A percentile compares a stretch with the other conserved stretches of the same genome.
phyloP scores from a whole-genome alignment of 768 basidiomycete genomes.

The Mycena belliarum region DNA sequence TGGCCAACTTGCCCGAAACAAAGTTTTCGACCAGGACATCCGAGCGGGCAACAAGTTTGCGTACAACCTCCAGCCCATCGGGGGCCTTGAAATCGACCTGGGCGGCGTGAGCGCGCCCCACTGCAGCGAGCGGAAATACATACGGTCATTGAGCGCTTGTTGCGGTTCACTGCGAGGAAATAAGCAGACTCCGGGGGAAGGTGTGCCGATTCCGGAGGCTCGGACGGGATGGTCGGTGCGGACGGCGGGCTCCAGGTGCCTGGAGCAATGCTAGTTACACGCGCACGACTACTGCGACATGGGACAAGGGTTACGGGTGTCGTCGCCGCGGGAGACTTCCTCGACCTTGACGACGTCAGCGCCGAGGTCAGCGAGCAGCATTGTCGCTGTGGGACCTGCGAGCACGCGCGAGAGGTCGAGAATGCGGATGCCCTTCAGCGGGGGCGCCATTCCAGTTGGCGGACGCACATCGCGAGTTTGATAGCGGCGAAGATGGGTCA shows the following conservation, averaged over 20 bases:
- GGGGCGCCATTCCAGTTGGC: conserved; percentile 63
- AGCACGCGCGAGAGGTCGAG: conserved; percentile 88
- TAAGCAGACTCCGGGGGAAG: conserved; percentile 92
- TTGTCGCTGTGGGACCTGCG: conserved; percentile 90
- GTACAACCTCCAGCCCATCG: conserved; percentile 75
- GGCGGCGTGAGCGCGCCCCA: background rate
- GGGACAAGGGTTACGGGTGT: conserved; percentile 63
- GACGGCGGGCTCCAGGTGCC: conserved; percentile 70
- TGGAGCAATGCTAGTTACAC: conserved; percentile 26
- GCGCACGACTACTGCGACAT: background rate
- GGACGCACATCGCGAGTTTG: conserved; percentile 10
- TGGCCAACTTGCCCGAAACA: conserved; percentile 79
- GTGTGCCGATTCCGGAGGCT: conserved; percentile 55
- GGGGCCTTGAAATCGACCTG: conserved; percentile 70
- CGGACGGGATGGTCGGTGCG: conserved; percentile 48
- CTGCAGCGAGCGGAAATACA: background rate
- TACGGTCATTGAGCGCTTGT: conserved; percentile 86
- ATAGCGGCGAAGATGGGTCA: conserved; percentile 10
- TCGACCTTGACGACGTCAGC: conserved; percentile 96
- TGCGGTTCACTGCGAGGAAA: conserved; percentile 86
- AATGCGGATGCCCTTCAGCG: conserved; percentile 78
- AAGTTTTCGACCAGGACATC: conserved; percentile 93
- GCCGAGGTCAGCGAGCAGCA: conserved; percentile 90
- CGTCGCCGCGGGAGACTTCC: conserved; percentile 79
- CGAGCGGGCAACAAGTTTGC: conserved; percentile 66